Evolutionary conservation across 139 green algal genomes (phyloP).

Genomic region (Chlorella ohadii): DNA sequence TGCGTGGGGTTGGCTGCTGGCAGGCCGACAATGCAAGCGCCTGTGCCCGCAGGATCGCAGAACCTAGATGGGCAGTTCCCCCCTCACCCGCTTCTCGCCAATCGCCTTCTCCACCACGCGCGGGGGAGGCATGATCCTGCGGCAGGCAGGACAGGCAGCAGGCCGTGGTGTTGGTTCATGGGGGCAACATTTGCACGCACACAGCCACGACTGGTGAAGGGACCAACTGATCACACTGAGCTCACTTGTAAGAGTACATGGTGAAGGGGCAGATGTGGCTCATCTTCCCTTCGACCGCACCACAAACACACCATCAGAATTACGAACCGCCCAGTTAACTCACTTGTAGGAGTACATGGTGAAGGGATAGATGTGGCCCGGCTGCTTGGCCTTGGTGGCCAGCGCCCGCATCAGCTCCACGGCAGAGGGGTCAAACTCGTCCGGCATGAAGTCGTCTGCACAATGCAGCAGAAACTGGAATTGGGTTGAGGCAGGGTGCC

Average conservation of each 20-base stretch:
- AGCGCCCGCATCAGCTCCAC: conserved; percentile 95
- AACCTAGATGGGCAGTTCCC: too few relatives aligned
- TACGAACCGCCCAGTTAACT: not conserved
- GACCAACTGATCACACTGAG: too few relatives aligned
- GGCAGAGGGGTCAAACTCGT: conserved; percentile 84
- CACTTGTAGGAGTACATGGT: conserved; percentile 84
- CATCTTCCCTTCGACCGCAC: not conserved
- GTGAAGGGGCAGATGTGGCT: too few relatives aligned
- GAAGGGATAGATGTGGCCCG: conserved; percentile 92
- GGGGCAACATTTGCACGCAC: not conserved
- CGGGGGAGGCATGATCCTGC: conserved; percentile 95
- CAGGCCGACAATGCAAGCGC: too few relatives aligned
- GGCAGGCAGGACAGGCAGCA: not conserved
- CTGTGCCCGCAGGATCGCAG: too few relatives aligned
- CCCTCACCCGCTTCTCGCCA: conserved; percentile 77
- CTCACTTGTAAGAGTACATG: not conserved
- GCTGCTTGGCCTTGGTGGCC: conserved; percentile 67
- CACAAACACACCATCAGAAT: not conserved
- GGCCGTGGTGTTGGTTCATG: not conserved
- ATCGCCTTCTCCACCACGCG: conserved; percentile 79
- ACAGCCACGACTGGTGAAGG: too few relatives aligned
- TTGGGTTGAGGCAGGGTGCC: too few relatives aligned
- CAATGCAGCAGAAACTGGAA: not conserved
- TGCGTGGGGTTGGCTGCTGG: too few relatives aligned
- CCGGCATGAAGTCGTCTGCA: conserved; percentile 71